Evolutionary conservation across 768 basidiomycete genomes (phyloP), one percentile per base, ranked within the genome.

Genomic region (Lyophyllum semitale): DNA sequence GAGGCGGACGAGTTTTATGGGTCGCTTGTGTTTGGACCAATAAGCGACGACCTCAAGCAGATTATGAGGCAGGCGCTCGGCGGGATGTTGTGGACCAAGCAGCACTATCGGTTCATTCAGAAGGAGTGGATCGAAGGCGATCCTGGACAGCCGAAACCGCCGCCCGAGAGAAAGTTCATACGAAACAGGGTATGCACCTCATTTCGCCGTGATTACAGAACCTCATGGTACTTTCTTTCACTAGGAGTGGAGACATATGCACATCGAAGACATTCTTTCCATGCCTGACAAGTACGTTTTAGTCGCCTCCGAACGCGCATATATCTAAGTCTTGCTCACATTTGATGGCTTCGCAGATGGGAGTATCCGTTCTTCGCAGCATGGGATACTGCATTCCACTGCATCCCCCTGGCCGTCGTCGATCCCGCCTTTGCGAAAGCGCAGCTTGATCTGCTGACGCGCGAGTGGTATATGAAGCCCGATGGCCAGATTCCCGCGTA

Each of bases 391-490:
- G 97, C 97, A n/a, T 99, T 99, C 79, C 97, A 99, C 67, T 98
- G 96, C 65, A 94, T 99, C 60, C 97, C 97, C 0, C 83, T 99
- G 13, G 97, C 97, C 11, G 84, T 98, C 59, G 91, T 99, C 27
- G 97, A 99, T 66, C 89, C 97, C 1, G 78, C 85, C 0, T 98
- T 97, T 65, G 95, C 97, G 22, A 99, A 99, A 78, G 95, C 96
- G 69, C 97, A 99, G 69, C 82, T 99, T 32, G 96, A 98, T 70
- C 68, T 98, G 56, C 81, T 99, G 64, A 98, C 96, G 2, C 82
- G 97, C 53, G 97, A 99, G 73, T 99, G 97, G 97, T 99, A 98
- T 74, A 92, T 93, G 91, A 97, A 97, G 69, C 97, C 97, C 1
- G 96, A 98, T 68, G 97, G 97, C 32, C 95, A 97, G 66, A 90